Base-by-base conservation (phyloP, 805 yeast species). In the Teunomyces barrocoloradensis region DNA sequence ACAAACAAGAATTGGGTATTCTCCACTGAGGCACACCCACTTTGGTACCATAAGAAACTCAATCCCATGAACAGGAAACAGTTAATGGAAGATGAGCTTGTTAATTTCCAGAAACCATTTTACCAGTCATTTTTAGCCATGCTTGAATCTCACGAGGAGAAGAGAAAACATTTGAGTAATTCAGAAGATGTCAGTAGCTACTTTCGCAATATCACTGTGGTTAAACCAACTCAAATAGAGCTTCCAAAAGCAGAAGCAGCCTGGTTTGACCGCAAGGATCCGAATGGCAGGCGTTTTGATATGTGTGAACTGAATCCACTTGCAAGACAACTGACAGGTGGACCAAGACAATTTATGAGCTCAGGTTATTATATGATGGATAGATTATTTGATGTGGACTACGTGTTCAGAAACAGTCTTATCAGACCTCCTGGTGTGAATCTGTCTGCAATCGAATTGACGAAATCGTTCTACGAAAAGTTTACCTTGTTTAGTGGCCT, bases 11-110 rank as follows among this genome's bases (percentile, higher is more conserved):
- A 80, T 47, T 75, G 81, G 68, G 53, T 78, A 0, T 86, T 90
- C 64, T 80, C 92, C 10, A 91, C 98, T 0, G 98, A 91, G 58
- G 97, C 91, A 0, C 98, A 91, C 64, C 96, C 96, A 3, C 63
- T 90, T 52, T 89, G 96, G 96, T 72, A 78, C 45, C 79, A 79
- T 41, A 48, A 58, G 37, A 36, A 48, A 28, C 10, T 33, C 20
- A 25, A 41, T 20, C 44, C 55, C 11, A 27, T 18, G 11, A 47
- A 44, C 43, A 50, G 42, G 29, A 43, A 39, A 21, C 35, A 39
- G 12, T 51, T 55, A n/a, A 27, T 32, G 17, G 39, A 32, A 12
- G 50, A 37, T 12, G 43, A 41, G 17, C 44, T 45, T 3, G 39
- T 45, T 3, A 46, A 45, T 10, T 28, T 47, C n/a, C 27, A 23